These are phyloP conservation scores for Entelexis paramagnoliae DNA, from an alignment of 1,139 yeast species.

Conservation along the genomic window DNA sequence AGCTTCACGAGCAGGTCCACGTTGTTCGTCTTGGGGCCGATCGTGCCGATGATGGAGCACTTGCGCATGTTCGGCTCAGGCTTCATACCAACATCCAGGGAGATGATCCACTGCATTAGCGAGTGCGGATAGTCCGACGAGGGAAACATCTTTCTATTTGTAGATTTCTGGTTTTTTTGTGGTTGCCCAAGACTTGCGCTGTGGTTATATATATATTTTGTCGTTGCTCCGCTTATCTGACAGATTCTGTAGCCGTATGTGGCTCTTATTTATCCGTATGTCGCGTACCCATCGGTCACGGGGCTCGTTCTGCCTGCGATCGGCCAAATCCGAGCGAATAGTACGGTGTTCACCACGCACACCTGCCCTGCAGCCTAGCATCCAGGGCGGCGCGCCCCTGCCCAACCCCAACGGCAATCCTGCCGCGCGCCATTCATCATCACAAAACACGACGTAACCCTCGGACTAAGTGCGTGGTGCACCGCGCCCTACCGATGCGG, in stretches of 20 bases:
- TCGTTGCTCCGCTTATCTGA: conserved; percentile 5
- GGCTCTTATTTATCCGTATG: conserved; percentile 5
- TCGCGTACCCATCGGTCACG: conserved; percentile 5
- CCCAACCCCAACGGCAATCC: conserved; percentile 6
- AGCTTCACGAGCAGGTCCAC: conserved; percentile 76
- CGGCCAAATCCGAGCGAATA: conserved; percentile 8
- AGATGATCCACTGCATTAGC: conserved; percentile 65
- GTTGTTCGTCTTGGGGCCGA: conserved; percentile 92
- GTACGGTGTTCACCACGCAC: background rate
- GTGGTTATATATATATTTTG: background rate
- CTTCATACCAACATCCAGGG: conserved; percentile 63
- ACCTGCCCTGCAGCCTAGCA: background rate
- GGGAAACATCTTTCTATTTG: conserved; percentile 14
- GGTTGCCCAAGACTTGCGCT: background rate
- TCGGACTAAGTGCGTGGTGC: background rate
- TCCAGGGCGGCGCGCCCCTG: background rate
- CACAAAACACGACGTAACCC: conserved; percentile 3
- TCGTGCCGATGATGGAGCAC: conserved; percentile 94
- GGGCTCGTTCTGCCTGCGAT: conserved; percentile 10
- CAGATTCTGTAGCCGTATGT: conserved; percentile 1
- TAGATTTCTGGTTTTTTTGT: no score
- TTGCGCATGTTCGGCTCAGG: conserved; percentile 86
- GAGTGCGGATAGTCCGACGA: conserved; percentile 21
- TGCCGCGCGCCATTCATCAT: no score
- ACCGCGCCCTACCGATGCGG: no score